Evolutionary conservation across 2,329 filamentous ascomycete species (phyloP), one percentile per base, ranked within the genome.

Genomic region (Diaporthe nobilis): DNA sequence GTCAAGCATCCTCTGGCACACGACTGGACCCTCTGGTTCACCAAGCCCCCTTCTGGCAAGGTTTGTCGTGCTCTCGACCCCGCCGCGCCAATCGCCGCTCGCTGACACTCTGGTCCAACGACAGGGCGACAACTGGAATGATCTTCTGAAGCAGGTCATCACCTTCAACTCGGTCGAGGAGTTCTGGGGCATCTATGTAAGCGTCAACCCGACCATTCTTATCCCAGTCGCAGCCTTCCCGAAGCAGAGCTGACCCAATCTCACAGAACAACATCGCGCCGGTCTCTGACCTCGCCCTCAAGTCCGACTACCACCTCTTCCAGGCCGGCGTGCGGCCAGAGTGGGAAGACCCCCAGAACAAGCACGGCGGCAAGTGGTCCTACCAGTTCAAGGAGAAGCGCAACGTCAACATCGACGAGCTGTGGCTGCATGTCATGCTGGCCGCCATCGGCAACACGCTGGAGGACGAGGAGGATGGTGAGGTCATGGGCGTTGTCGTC

Each of bases 241-340:
- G 17, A 25, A 70, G 37, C 22, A 39, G 22, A 55, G 44, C 71
- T 70, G 57, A 76, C 25, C 15, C 20, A 15, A 44, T 47, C 20
- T 76, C 75, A 47, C 44, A 99, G 97, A 99, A 99, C 91, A 99
- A 99, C 86, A 98, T 99, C 85, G 95, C 96, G 70, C 94, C 96
- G 58, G 96, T 97, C 81, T 98, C 96, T 80, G 95, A 98, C 82
- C 93, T 99, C 58, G 95, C 96, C 60, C 92, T 98, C 83, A 99
- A 99, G 89, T 98, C 97, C 83, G 97, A 99, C 86, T 99, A 99
- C 88, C 97, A 99, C 84, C 94, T 99, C 60, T 99, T 99, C 94
- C 99, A 99, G 90, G 94, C 93, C 81, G 96, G 96, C 79, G 95
- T 99, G 78, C 95, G 97, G 78, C 97, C 97, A 49, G 97, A 99